These are phyloP conservation scores for Castanopsis chinensis DNA, from an alignment of 306 rosid genomes.

Conservation along the genomic window DNA sequence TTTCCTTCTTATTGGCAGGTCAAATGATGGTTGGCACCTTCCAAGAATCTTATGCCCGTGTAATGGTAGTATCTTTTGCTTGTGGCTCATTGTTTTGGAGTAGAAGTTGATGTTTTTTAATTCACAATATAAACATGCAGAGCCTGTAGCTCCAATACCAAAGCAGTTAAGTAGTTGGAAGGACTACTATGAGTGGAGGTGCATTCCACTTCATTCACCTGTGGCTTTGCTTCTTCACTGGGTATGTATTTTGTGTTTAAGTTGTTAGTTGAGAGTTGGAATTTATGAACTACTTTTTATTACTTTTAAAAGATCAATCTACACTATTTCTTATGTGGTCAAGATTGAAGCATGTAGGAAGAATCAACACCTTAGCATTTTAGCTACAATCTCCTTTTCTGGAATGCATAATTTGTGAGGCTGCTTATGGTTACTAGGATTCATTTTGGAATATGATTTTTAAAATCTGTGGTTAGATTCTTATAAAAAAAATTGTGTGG, in stretches of 20 bases:
- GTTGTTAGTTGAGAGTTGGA: constrained; percentile 5
- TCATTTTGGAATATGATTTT: neutral
- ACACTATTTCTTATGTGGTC: neutral
- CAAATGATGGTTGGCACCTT: constrained; percentile 64
- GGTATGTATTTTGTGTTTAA: constrained; percentile 47
- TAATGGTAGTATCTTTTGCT: constrained; percentile 49
- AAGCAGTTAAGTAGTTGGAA: constrained; percentile 62
- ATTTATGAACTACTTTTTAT: constrained; percentile 2
- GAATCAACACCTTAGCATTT: neutral
- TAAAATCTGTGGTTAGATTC: neutral
- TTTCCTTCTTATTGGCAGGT: constrained; percentile 40
- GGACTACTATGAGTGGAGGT: constrained; percentile 83
- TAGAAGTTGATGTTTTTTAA: constrained; percentile 10
- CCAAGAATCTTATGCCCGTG: constrained; percentile 60
- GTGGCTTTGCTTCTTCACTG: constrained; percentile 86
- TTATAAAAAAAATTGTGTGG: neutral
- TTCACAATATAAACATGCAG: constrained; percentile 44
- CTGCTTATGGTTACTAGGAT: neutral
- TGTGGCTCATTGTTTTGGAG: constrained; percentile 14
- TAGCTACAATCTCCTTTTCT: neutral
- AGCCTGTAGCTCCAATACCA: constrained; percentile 42
- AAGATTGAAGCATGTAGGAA: neutral
- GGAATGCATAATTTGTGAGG: neutral
- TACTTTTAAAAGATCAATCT: neutral
- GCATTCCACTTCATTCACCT: constrained; percentile 71